A percentile compares a stretch with the other conserved stretches of the same genome.
Conservation (phyloP, 768 basidiomycete species). For the Thelephora ganbajun region DNA sequence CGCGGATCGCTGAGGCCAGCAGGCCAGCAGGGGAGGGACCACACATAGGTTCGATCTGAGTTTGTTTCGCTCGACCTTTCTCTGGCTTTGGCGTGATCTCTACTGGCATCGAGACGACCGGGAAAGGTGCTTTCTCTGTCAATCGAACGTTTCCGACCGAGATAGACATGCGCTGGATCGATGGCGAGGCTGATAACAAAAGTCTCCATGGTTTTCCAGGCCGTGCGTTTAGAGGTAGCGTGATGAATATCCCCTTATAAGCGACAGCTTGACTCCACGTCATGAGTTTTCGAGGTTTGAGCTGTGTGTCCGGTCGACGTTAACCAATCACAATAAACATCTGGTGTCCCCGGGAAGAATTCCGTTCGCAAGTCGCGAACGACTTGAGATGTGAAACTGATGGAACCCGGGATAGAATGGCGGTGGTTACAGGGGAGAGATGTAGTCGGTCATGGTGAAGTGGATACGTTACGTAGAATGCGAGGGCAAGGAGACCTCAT, state of each 20-base stretch:
- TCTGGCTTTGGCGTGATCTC: slow-evolving; percentile 19
- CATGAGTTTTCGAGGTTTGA: slow-evolving; percentile 47
- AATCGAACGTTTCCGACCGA: slow-evolving; percentile 25
- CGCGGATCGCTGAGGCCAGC: slow-evolving; percentile 11
- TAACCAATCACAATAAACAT: slow-evolving; percentile 63
- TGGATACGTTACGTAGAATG: too few relatives aligned
- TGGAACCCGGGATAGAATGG: slow-evolving; percentile 30
- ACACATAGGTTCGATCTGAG: slow-evolving; percentile 49
- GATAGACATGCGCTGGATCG: slow-evolving; percentile 12
- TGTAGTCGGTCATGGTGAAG: slow-evolving; percentile 90
- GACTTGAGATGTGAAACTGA: slow-evolving; percentile 71
- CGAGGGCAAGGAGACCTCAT: too few relatives aligned
- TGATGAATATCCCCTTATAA: slow-evolving; percentile 64
- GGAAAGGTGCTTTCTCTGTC: slow-evolving; percentile 33
- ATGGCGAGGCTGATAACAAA: slow-evolving; percentile 31
- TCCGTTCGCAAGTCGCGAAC: slow-evolving; percentile 87
- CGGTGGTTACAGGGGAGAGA: slow-evolving; percentile 83
- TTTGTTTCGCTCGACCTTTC: slow-evolving; percentile 39
- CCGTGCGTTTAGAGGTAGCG: slow-evolving; percentile 37
- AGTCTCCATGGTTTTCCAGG: slow-evolving; percentile 55
- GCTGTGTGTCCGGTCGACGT: slow-evolving; percentile 1
- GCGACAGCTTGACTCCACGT: slow-evolving; percentile 51
- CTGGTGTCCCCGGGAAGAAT: slow-evolving; percentile 32
- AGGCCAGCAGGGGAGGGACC: slow-evolving; percentile 6
- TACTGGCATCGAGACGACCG: slow-evolving; percentile 64